phyloP scores from a whole-genome alignment of 352 stramenopile genomes.

The Pythium sukuiense region DNA sequence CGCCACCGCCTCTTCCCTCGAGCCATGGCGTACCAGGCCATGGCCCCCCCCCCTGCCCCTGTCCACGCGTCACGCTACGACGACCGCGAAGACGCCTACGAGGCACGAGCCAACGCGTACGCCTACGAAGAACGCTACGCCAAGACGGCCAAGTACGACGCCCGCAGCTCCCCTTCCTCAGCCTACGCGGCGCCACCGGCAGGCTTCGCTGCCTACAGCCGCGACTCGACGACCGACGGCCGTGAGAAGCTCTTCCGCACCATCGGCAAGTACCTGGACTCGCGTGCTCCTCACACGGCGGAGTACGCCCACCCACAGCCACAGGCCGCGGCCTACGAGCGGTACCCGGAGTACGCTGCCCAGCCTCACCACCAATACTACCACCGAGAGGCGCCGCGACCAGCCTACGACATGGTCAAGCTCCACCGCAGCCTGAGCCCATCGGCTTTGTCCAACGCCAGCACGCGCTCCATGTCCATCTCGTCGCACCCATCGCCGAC shows the following conservation, averaged over 20 bases:
- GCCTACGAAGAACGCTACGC: not conserved
- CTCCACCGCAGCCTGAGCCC: slow-evolving; percentile 18
- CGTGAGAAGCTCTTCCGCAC: slow-evolving; percentile 51
- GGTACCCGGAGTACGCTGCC: not conserved
- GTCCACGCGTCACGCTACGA: not conserved
- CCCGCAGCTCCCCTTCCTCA: not conserved
- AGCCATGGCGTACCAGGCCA: slow-evolving; percentile 41
- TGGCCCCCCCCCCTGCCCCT: not conserved
- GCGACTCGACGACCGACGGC: slow-evolving; percentile 13
- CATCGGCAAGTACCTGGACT: slow-evolving; percentile 53
- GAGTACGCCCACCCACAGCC: not conserved
- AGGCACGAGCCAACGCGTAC: not conserved
- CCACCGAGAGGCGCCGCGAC: slow-evolving; percentile 1
- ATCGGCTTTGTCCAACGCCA: slow-evolving; percentile 3
- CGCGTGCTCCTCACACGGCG: not conserved
- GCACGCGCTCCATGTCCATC: slow-evolving; percentile 11
- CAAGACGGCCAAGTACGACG: slow-evolving; percentile 20
- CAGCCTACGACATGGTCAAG: slow-evolving; percentile 24
- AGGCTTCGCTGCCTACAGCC: not conserved
- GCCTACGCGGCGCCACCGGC: not conserved
- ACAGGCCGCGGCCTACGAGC: not conserved
- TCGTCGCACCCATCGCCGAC: slow-evolving; percentile 22
- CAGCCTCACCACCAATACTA: slow-evolving; percentile 6
- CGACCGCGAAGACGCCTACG: not conserved
- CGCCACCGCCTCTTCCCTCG: slow-evolving; percentile 62